phyloP scores from a whole-genome alignment of 2,329 filamentous ascomycete species.

The Cryphonectria parasitica region DNA sequence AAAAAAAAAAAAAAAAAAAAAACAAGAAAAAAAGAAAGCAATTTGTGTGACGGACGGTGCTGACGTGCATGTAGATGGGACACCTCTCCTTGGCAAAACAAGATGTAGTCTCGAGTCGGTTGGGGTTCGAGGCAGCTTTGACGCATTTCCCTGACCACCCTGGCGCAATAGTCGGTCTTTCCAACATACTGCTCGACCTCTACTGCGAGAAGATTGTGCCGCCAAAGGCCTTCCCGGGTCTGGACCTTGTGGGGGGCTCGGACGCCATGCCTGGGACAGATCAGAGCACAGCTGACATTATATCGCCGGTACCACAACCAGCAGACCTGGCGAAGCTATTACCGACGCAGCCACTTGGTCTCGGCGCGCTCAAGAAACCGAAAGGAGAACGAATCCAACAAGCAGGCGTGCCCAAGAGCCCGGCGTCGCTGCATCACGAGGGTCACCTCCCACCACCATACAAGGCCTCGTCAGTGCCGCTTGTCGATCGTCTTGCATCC shows the following conservation, averaged over 20 bases:
- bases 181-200: conserved; percentile 83
- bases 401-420: conserved; percentile 13
- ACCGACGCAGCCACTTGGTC: conserved; percentile 52
- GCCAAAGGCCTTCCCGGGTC: conserved; percentile 54
- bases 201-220: conserved; percentile 72
- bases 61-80: conserved; percentile 48
- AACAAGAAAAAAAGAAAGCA: no score
- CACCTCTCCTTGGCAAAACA: conserved; percentile 66
- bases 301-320: conserved; percentile 16
- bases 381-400: conserved; percentile 17
- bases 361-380: conserved; percentile 38
- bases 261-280: conserved; percentile 31
- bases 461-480: conserved; percentile 66
- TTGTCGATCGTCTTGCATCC: conserved; percentile 82
- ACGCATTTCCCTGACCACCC: conserved; percentile 80
- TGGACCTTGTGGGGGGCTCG: conserved; percentile 42
- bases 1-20: no score
- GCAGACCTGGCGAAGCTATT: conserved; percentile 35
- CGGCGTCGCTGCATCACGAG: conserved; percentile 36
- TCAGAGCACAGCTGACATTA: conserved; percentile 24
- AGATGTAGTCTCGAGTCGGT: conserved; percentile 69
- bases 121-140: conserved; percentile 81
- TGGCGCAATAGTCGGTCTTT: conserved; percentile 77
- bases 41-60: no score
- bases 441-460: conserved; percentile 55